Evolutionary conservation across 148 eudicot genomes (phyloP).

Genomic region (Heliosperma pusillum): DNA sequence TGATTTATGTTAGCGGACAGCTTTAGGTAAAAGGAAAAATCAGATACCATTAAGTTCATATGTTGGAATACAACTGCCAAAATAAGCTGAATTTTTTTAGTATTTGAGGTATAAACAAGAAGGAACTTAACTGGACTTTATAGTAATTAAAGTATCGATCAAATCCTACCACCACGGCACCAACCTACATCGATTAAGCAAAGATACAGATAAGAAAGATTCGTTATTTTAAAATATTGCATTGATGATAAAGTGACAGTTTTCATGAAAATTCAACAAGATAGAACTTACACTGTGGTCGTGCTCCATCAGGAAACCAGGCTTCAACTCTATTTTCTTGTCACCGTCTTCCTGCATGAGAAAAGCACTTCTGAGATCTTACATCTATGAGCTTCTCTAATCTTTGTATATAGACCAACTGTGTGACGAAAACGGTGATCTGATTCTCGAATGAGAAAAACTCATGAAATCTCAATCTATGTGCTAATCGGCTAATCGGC

Average conservation of each 20-base stretch:
- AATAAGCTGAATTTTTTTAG: background rate
- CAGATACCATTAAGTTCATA: too few relatives aligned
- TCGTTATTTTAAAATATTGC: background rate
- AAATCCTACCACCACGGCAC: constrained; percentile 98
- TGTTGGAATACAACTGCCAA: too few relatives aligned
- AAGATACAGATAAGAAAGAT: constrained; percentile 8
- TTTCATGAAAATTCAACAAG: background rate
- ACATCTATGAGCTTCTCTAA: background rate
- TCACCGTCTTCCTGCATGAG: constrained; percentile 80
- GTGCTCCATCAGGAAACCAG: constrained; percentile 88
- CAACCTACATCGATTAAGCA: constrained; percentile 54
- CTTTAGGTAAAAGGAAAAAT: too few relatives aligned
- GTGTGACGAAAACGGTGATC: background rate
- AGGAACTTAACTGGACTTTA: constrained; percentile 77
- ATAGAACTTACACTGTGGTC: constrained; percentile 58
- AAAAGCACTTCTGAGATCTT: constrained; percentile 3
- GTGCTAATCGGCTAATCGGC: too few relatives aligned
- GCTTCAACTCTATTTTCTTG: constrained; percentile 87
- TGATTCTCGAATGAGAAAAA: background rate
- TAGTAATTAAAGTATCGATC: constrained; percentile 95
- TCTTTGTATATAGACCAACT: background rate
- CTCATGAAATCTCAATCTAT: background rate
- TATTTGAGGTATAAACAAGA: background rate
- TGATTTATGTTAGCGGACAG: too few relatives aligned
- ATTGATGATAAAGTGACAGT: background rate